Percentiles rank a stretch among this genome's conserved stretches.
phyloP scores from a whole-genome alignment of 345 rosid genomes.

The Ceriops decandra region DNA sequence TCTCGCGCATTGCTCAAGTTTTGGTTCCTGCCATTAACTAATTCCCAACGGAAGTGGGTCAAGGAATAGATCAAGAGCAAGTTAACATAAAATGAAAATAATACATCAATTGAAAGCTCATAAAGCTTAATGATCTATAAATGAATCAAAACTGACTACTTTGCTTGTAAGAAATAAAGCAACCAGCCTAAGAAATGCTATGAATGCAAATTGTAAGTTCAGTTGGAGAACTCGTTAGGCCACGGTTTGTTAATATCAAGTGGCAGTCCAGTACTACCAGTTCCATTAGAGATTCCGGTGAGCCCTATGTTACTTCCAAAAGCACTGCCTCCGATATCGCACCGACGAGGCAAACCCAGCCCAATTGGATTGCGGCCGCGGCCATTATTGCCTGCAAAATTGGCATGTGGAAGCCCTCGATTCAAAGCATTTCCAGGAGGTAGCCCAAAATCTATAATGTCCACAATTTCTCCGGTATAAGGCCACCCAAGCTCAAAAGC shows the following conservation, averaged over 20 bases:
- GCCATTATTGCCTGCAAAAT: not conserved
- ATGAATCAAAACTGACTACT: too few relatives aligned
- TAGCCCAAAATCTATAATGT: not conserved
- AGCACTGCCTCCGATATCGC: not conserved
- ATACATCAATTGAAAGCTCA: too few relatives aligned
- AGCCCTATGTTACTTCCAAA: not conserved
- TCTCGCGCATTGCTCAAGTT: too few relatives aligned
- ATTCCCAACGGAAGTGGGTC: too few relatives aligned
- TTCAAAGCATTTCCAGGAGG: not conserved
- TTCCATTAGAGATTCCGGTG: not conserved
- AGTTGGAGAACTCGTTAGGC: not conserved
- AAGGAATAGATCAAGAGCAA: too few relatives aligned
- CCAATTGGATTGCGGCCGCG: not conserved
- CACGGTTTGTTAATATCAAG: constrained; percentile 4
- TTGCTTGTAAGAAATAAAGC: too few relatives aligned
- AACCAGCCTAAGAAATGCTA: not conserved
- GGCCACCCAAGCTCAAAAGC: not conserved
- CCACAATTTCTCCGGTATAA: too few relatives aligned
- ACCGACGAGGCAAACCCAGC: too few relatives aligned
- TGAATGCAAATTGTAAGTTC: not conserved
- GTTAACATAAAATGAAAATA: too few relatives aligned
- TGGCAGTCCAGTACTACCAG: not conserved
- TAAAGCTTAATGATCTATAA: not conserved
- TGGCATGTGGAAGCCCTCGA: too few relatives aligned
- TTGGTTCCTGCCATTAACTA: too few relatives aligned